Conservation (phyloP, 177 flowering plant genomes). For the Tripterygium wilfordii region DNA sequence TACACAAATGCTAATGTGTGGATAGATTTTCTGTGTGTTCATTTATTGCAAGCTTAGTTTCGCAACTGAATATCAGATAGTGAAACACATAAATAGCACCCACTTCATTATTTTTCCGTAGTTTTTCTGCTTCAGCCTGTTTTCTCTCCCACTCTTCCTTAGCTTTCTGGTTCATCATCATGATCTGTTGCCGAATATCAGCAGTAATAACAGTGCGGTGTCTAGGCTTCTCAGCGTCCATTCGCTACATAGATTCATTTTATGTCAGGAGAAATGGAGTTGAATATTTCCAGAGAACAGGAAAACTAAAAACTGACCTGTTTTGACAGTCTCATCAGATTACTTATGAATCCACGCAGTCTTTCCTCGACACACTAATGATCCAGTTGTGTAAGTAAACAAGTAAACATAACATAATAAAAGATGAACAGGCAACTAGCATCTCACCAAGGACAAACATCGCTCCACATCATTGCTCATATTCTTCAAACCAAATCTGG, state of each 20-base stretch:
- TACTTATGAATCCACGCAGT: conserved; percentile 68
- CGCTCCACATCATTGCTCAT: conserved; percentile 81
- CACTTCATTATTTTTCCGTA: conserved; percentile 64
- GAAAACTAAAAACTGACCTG: conserved; percentile 45
- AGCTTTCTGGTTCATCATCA: conserved; percentile 59
- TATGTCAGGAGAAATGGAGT: no score
- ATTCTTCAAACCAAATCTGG: conserved; percentile 63
- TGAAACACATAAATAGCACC: no score
- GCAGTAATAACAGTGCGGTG: conserved; percentile 64
- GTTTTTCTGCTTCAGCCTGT: conserved; percentile 81
- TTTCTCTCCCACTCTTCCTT: conserved; percentile 82
- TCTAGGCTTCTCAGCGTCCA: conserved; percentile 71
- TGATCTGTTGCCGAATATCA: conserved; percentile 73
- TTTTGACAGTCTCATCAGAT: conserved; percentile 69
- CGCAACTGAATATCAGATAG: no score
- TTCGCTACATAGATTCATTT: conserved; percentile 60
- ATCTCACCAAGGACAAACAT: conserved; percentile 88
- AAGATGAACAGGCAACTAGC: conserved; percentile 10
- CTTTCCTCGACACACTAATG: conserved; percentile 91
- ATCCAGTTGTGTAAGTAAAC: conserved; percentile 21
- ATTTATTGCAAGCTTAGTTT: no score
- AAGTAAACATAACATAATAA: conserved; percentile 3
- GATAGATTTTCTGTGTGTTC: no score
- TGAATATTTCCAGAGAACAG: background rate
- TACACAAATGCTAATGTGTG: no score